phyloP scores from a whole-genome alignment of 768 basidiomycete genomes.

The Naganishia randhawae region DNA sequence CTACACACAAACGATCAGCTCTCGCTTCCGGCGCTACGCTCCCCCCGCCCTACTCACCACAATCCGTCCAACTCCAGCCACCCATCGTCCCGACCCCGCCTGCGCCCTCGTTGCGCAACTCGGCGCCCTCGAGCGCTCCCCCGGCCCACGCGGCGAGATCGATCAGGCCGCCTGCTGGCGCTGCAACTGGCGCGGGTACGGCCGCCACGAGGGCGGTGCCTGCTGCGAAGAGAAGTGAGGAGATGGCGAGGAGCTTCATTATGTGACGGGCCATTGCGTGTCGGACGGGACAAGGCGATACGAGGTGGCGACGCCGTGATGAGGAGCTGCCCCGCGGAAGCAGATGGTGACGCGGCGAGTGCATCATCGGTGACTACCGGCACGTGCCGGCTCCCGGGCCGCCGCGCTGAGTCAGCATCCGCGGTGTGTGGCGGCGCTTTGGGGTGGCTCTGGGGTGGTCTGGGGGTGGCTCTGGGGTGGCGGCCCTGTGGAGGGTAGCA shows the following conservation, averaged over 20 bases:
- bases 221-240: constrained; percentile 28
- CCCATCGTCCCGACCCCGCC: constrained; percentile 52
- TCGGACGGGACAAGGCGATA: neutral
- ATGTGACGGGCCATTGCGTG: neutral
- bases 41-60: constrained; percentile 73
- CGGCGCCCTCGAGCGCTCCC: constrained; percentile 39
- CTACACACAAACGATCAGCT: constrained; percentile 21
- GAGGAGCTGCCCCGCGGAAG: too few species aligned
- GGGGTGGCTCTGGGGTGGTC: too few species aligned
- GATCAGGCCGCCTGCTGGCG: constrained; percentile 34
- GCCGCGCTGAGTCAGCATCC: too few species aligned
- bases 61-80: constrained; percentile 66
- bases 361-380: too few species aligned
- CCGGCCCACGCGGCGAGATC: constrained; percentile 43
- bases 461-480: too few species aligned
- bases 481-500: too few species aligned
- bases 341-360: neutral
- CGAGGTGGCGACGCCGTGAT: neutral
- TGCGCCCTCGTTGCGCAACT: constrained; percentile 45
- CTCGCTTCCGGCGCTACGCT: neutral
- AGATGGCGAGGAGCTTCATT: constrained; percentile 26
- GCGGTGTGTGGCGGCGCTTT: too few species aligned
- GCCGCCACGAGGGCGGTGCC: constrained; percentile 37
- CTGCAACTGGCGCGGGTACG: constrained; percentile 31
- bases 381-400: too few species aligned